phyloP scores from a whole-genome alignment of 805 yeast genomes.

The Kluyveromyces nonfermentans region DNA sequence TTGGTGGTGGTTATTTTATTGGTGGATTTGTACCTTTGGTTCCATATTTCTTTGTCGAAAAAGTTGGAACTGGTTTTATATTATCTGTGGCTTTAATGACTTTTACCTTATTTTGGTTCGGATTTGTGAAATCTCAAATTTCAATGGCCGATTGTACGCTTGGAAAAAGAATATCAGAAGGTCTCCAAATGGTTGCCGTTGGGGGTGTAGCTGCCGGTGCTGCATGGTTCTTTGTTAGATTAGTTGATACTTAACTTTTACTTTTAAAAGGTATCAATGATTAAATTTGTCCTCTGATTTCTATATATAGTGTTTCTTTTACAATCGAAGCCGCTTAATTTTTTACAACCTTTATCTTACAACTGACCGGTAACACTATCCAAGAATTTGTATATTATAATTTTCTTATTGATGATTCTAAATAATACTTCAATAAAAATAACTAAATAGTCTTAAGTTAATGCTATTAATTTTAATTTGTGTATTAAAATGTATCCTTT shows the following conservation, averaged over 20 bases:
- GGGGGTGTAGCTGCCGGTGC: conserved; percentile 98
- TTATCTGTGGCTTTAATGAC: conserved; percentile 73
- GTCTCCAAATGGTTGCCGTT: conserved; percentile 83
- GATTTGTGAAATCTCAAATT: conserved; percentile 73
- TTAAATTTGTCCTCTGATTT: too few relatives aligned
- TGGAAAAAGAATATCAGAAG: conserved; percentile 58
- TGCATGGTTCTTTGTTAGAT: conserved; percentile 85
- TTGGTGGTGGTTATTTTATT: conserved; percentile 78
- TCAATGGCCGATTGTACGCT: conserved; percentile 72
- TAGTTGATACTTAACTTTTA: conserved; percentile 37
- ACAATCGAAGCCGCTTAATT: too few relatives aligned
- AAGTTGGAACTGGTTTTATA: conserved; percentile 70
- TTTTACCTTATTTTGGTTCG: conserved; percentile 78
- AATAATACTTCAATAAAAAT: too few relatives aligned
- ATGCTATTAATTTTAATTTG: not conserved
- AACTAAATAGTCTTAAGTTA: not conserved
- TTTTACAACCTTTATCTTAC: too few relatives aligned
- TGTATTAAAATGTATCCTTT: not conserved
- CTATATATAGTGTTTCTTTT: too few relatives aligned
- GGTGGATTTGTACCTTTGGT: conserved; percentile 90
- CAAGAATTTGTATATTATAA: too few relatives aligned
- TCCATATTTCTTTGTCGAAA: conserved; percentile 77
- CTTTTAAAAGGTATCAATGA: too few relatives aligned
- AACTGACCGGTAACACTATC: too few relatives aligned
- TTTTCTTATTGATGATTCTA: too few relatives aligned